These are phyloP conservation scores for Tolypocladium endophyticum DNA, from an alignment of 2,329 filamentous ascomycete genomes.

Conservation along the genomic window DNA sequence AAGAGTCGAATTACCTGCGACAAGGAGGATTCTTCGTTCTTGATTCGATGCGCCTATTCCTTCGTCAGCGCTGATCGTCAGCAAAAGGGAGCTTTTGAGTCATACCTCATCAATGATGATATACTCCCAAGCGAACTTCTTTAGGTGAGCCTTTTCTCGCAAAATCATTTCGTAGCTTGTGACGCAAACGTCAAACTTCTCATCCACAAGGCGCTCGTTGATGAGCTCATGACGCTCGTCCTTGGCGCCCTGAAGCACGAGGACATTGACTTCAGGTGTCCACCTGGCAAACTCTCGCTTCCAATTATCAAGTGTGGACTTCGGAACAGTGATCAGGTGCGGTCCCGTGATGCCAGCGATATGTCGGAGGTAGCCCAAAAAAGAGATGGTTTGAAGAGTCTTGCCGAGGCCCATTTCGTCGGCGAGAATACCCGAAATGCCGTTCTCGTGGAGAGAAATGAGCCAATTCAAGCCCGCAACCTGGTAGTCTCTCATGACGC, in stretches of 20 bases:
- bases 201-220: conserved; percentile 80
- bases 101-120: conserved; percentile 86
- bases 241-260: conserved; percentile 90
- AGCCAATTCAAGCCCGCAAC: conserved; percentile 94
- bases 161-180: conserved; percentile 99
- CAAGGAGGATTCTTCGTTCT: conserved; percentile 96
- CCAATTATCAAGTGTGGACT: conserved; percentile 98
- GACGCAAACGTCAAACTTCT: conserved; percentile 95
- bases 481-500: conserved; percentile 93
- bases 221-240: conserved; percentile 85
- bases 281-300: conserved; percentile 86
- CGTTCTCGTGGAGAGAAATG: conserved; percentile 94
- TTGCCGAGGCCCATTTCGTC: conserved; percentile 99
- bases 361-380: conserved; percentile 88
- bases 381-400: conserved; percentile 93
- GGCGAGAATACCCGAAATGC: conserved; percentile 93
- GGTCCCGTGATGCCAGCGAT: conserved; percentile 83
- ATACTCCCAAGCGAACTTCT: conserved; percentile 99
- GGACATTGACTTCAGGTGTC: conserved; percentile 91
- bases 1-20: conserved; percentile 95
- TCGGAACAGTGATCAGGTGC: conserved; percentile 85
- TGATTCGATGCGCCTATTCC: conserved; percentile 74
- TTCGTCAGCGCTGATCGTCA: conserved; percentile 5
- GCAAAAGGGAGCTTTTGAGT: not conserved
- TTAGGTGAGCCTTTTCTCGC: conserved; percentile 84